Conservation (phyloP, 208 protist genomes). For the Phytomonas sp. region DNA sequence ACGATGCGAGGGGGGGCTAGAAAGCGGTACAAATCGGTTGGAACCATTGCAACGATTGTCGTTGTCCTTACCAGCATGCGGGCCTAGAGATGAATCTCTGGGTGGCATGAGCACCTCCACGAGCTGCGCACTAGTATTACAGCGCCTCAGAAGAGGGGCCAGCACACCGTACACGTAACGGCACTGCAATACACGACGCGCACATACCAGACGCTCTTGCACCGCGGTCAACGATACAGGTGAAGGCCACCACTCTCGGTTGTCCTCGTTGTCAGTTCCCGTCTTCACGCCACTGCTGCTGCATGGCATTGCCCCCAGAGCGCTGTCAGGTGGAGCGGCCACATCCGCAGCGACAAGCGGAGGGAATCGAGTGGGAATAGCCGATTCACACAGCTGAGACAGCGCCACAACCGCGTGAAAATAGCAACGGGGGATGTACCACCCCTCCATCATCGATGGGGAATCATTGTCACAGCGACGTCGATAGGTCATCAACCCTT, state of each 20-base stretch:
- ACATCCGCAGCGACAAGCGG: constrained; percentile 18
- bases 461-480: background rate
- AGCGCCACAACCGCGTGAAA: constrained; percentile 26
- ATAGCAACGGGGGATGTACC: constrained; percentile 8
- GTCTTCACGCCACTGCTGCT: background rate
- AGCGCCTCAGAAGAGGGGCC: constrained; percentile 26
- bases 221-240: constrained; percentile 26
- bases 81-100: background rate
- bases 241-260: constrained; percentile 13
- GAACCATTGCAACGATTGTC: background rate
- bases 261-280: background rate
- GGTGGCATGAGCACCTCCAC: constrained; percentile 1
- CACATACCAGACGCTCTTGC: constrained; percentile 19
- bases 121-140: constrained; percentile 18
- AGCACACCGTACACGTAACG: constrained; percentile 21
- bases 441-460: constrained; percentile 4
- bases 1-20: constrained; percentile 7
- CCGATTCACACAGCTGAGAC: constrained; percentile 41
- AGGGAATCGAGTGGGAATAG: constrained; percentile 41
- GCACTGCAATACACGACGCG: constrained; percentile 47
- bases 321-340: background rate
- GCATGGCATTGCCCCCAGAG: background rate
- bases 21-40: constrained; percentile 11
- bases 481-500: constrained; percentile 15
- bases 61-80: background rate